Conservation (phyloP, 805 yeast species). For the Starmerella cellae region DNA sequence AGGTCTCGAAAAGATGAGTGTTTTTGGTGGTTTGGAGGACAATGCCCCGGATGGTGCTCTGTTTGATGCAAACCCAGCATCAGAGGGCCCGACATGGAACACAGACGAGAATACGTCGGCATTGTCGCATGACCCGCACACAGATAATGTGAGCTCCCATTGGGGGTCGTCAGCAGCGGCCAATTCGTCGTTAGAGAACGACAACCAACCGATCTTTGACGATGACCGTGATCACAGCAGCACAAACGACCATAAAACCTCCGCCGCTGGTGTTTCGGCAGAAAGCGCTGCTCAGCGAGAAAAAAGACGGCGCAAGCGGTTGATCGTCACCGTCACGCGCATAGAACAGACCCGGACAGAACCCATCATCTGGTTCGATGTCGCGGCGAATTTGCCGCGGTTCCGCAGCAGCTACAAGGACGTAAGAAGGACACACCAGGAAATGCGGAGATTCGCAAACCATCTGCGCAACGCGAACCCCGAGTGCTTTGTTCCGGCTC, state of each 20-base stretch:
- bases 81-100: background rate
- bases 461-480: slow-evolving; percentile 70
- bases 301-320: slow-evolving; percentile 25
- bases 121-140: background rate
- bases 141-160: background rate
- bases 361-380: slow-evolving; percentile 66
- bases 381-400: slow-evolving; percentile 54
- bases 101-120: background rate
- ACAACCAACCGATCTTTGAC: too few species aligned
- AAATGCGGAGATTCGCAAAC: slow-evolving; percentile 59
- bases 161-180: background rate
- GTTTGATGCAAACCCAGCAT: background rate
- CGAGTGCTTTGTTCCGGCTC: slow-evolving; percentile 84
- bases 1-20: slow-evolving; percentile 12
- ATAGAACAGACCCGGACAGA: slow-evolving; percentile 62
- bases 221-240: too few species aligned
- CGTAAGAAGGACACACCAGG: slow-evolving; percentile 67
- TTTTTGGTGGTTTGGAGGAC: slow-evolving; percentile 23
- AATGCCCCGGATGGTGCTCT: slow-evolving; percentile 23
- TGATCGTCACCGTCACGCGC: slow-evolving; percentile 47
- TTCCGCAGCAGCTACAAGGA: slow-evolving; percentile 66
- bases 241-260: too few species aligned
- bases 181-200: background rate
- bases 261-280: background rate
- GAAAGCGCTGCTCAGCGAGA: background rate